A percentile compares a stretch with the other conserved stretches of the same genome.
Conservation (phyloP, 768 basidiomycete species). For the Xanthoconium purpureum region DNA sequence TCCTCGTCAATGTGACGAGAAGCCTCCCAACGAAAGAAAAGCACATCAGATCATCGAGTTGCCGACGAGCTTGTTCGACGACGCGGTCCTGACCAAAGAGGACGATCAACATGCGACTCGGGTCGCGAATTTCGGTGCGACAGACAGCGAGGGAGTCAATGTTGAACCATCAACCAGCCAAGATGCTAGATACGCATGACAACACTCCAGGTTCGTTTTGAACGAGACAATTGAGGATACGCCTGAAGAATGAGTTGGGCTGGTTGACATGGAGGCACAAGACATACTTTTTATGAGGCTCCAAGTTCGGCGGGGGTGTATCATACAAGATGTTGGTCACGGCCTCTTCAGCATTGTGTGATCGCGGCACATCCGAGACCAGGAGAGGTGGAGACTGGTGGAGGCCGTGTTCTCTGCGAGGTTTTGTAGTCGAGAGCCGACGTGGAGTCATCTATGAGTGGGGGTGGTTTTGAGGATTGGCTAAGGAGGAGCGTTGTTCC, state of each 20-base stretch:
- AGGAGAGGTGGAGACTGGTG: constrained; percentile 90
- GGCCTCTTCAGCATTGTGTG: constrained; percentile 90
- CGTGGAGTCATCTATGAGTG: constrained; percentile 87
- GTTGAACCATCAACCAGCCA: constrained; percentile 97
- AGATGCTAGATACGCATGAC: constrained; percentile 94
- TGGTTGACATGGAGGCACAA: background rate
- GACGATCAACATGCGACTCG: constrained; percentile 97
- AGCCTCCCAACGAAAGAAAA: background rate
- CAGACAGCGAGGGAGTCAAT: constrained; percentile 98
- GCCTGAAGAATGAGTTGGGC: constrained; percentile 47
- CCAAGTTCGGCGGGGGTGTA: constrained; percentile 85
- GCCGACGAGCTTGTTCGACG: constrained; percentile 93
- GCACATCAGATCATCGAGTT: constrained; percentile 92
- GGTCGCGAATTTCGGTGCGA: constrained; percentile 93
- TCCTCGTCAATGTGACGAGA: background rate
- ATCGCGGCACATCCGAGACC: constrained; percentile 77
- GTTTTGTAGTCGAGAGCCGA: constrained; percentile 92
- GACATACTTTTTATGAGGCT: constrained; percentile 84
- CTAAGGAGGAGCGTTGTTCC: constrained; percentile 16
- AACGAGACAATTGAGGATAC: constrained; percentile 94
- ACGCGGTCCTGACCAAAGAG: constrained; percentile 96
- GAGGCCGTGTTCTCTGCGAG: constrained; percentile 65
- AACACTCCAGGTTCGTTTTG: constrained; percentile 99
- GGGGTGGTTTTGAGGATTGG: constrained; percentile 64
- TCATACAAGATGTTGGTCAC: constrained; percentile 98